These are phyloP conservation scores for Trypanosoma grayi DNA, from an alignment of 208 protist genomes.

Conservation along the genomic window DNA sequence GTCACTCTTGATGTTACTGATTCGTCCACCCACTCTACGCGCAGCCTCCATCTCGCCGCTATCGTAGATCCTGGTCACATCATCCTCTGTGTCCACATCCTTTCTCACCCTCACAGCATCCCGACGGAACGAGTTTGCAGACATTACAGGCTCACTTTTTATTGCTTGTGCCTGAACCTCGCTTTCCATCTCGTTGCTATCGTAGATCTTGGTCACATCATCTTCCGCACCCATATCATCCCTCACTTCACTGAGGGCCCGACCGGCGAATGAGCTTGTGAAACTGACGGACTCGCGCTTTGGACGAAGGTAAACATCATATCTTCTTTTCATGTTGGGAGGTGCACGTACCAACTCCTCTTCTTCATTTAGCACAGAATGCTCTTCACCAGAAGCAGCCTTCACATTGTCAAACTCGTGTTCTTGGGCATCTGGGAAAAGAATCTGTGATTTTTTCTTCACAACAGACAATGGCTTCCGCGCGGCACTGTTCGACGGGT, in stretches of 20 bases:
- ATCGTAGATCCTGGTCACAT: conserved; percentile 8
- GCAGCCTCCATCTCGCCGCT: not conserved
- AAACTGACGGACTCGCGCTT: conserved; percentile 50
- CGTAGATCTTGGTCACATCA: conserved; percentile 74
- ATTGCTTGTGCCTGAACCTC: not conserved
- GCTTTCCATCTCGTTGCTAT: conserved; percentile 46
- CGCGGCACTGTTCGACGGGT: not conserved
- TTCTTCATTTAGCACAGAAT: not conserved
- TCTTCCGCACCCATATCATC: conserved; percentile 32
- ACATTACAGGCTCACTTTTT: not conserved
- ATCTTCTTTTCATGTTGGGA: conserved; percentile 61
- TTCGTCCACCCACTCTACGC: no score
- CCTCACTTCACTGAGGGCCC: conserved; percentile 5
- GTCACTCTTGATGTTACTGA: no score
- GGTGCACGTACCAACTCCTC: conserved; percentile 16
- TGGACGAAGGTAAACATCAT: conserved; percentile 45
- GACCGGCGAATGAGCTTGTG: conserved; percentile 49
- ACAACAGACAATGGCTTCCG: not conserved
- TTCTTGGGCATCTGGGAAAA: conserved; percentile 27
- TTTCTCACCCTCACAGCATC: not conserved
- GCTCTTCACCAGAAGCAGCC: not conserved
- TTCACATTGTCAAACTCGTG: conserved; percentile 17
- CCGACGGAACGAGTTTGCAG: not conserved
- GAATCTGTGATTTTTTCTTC: conserved; percentile 14
- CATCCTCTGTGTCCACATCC: conserved; percentile 23